Conservation (phyloP, 208 protist species). For the Acanthamoeba royreba region DNA sequence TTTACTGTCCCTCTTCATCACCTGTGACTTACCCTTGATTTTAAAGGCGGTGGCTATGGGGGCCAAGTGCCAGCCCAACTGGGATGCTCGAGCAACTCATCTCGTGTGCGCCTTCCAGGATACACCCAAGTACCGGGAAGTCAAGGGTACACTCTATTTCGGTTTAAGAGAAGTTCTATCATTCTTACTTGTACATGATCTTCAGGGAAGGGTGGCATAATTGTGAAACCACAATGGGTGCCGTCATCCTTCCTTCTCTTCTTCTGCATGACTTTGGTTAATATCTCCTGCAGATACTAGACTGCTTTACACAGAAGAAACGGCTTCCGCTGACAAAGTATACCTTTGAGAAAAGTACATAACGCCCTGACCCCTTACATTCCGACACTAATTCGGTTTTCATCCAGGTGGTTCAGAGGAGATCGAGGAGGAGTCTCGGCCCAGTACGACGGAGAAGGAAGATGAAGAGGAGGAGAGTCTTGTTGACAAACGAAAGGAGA, state of each 20-base stretch:
- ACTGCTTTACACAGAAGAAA: background rate
- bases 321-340: background rate
- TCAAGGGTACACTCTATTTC: background rate
- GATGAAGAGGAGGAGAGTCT: background rate
- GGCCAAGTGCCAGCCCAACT: background rate
- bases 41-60: background rate
- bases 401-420: background rate
- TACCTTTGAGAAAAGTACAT: background rate
- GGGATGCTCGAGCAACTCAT: background rate
- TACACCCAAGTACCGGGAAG: background rate
- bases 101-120: conserved; percentile 14
- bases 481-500: background rate
- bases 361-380: background rate
- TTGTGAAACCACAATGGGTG: background rate
- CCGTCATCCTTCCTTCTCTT: background rate
- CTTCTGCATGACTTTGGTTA: background rate
- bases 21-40: background rate
- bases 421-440: background rate
- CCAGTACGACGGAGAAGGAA: no score
- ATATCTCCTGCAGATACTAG: background rate
- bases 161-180: no score
- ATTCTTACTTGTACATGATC: no score
- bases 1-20: background rate
- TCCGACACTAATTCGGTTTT: background rate
- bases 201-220: background rate